Base-by-base conservation (phyloP, 108 stramenopile genomes). In the Parmales sp. region DNA sequence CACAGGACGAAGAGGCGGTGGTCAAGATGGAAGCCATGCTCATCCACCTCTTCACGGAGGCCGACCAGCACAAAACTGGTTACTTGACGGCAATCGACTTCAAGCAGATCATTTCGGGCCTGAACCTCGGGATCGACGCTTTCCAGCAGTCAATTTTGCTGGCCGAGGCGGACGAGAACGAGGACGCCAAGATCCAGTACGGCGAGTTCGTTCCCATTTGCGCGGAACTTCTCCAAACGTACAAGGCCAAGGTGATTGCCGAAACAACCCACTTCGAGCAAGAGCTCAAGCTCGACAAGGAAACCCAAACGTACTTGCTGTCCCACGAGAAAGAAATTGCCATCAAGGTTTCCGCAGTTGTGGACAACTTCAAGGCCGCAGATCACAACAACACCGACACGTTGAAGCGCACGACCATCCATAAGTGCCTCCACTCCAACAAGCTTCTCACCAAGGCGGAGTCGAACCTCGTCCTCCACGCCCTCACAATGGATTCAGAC, bases 141-240 rank as follows among this genome's bases (percentile, higher is more conserved):
- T 64, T 51, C 63, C 63, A 69, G 63, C 43, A 51, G 69, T 34
- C 63, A n/a, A 41, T 45, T 3, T n/a, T 69, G 16, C 54, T 69
- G 60, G 69, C 69, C 44, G 69, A 69, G 54, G 69, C 69, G 29
- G 69, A 69, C 69, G 69, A 38, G 44, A 69, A 69, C 63, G 69
- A 69, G 28, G 63, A 69, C 41, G 69, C 51, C 11, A 26, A 23
- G 26, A 69, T 69, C 41, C 39, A 45, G 38, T 69, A 69, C 29
- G 26, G 39, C 1, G 69, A 69, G 34, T 69, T 69, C 43, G 69
- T 69, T 1, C 69, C 69, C 11, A 44, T 69, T 25, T 43, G 39
- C 45, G 45, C 51, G 18, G 26, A 37, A 18, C 28, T 63, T 23
- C 60, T 69, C 37, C 51, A 69, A 44, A 38, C 69, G n/a, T 69